Evolutionary conservation across 1,284 basidiomycete species (phyloP).

Genomic region (Mrakiaceae sp.): DNA sequence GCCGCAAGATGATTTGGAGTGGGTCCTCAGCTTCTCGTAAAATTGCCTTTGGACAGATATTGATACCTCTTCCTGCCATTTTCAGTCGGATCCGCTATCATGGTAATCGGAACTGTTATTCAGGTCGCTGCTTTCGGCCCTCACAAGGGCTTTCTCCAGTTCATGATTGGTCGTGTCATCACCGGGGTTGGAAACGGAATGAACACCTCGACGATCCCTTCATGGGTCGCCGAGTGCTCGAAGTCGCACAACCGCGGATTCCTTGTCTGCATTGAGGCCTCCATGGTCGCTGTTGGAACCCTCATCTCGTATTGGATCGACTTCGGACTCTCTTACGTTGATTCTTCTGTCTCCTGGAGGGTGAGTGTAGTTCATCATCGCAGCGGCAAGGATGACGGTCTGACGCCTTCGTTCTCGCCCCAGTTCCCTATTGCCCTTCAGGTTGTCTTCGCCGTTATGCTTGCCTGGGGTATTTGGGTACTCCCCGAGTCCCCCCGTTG

Average conservation of each 20-base stretch:
- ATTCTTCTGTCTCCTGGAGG: conserved; percentile 34
- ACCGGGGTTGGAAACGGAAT: conserved; percentile 36
- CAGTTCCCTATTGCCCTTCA: conserved; percentile 38
- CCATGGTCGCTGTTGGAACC: conserved; percentile 44
- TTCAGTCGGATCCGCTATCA: background rate
- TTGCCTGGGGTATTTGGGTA: conserved; percentile 36
- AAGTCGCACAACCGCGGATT: conserved; percentile 47
- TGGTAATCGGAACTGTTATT: conserved; percentile 37
- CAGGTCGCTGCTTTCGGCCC: conserved; percentile 38
- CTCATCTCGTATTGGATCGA: conserved; percentile 41
- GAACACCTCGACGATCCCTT: conserved; percentile 47
- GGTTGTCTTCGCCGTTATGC: conserved; percentile 39
- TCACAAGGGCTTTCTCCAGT: conserved; percentile 36
- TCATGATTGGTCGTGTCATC: conserved; percentile 41
- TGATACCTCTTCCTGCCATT: no score
- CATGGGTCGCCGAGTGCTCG: conserved; percentile 48
- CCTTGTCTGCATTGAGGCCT: conserved; percentile 46
- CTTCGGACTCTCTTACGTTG: conserved; percentile 40
- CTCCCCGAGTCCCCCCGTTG: conserved; percentile 41
- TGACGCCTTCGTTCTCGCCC: no score
- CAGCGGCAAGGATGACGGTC: background rate
- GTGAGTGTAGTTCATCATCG: conserved; percentile 19
- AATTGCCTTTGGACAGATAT: background rate
- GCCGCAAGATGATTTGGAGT: conserved; percentile 30
- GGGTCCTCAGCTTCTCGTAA: background rate